Conservation (phyloP, 1,284 basidiomycete genomes). For the Meripilus lineatus region DNA sequence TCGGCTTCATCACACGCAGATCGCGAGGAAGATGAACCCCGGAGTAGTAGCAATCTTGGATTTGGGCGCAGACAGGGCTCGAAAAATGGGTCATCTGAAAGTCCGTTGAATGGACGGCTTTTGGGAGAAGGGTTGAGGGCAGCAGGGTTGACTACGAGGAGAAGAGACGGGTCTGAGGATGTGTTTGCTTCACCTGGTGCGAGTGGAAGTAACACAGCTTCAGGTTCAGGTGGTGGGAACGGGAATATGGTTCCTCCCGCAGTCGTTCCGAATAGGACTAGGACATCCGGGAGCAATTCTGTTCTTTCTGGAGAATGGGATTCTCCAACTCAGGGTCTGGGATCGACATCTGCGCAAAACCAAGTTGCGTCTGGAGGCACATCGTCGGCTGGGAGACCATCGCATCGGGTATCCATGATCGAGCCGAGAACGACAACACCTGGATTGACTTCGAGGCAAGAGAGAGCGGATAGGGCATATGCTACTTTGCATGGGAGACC, state of each 20-base stretch:
- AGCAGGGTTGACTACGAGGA: slow-evolving; percentile 56
- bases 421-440: slow-evolving; percentile 23
- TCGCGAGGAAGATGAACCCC: slow-evolving; percentile 23
- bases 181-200: no score
- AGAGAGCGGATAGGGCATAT: slow-evolving; percentile 17
- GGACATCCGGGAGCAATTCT: slow-evolving; percentile 1
- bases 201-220: slow-evolving; percentile 10
- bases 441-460: slow-evolving; percentile 11
- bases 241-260: not conserved
- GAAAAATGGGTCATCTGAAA: slow-evolving; percentile 65
- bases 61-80: slow-evolving; percentile 40
- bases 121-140: slow-evolving; percentile 67
- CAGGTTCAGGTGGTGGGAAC: not conserved
- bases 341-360: no score
- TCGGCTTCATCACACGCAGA: slow-evolving; percentile 26
- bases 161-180: slow-evolving; percentile 32
- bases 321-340: no score
- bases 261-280: slow-evolving; percentile 4
- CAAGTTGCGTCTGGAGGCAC: no score
- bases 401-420: no score
- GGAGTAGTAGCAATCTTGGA: slow-evolving; percentile 19
- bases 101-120: slow-evolving; percentile 48
- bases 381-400: no score
- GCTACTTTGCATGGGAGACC: no score
- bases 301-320: slow-evolving; percentile 2